Conservation (phyloP, 2,329 filamentous ascomycete genomes). For the Arthrobotrys iridis region DNA sequence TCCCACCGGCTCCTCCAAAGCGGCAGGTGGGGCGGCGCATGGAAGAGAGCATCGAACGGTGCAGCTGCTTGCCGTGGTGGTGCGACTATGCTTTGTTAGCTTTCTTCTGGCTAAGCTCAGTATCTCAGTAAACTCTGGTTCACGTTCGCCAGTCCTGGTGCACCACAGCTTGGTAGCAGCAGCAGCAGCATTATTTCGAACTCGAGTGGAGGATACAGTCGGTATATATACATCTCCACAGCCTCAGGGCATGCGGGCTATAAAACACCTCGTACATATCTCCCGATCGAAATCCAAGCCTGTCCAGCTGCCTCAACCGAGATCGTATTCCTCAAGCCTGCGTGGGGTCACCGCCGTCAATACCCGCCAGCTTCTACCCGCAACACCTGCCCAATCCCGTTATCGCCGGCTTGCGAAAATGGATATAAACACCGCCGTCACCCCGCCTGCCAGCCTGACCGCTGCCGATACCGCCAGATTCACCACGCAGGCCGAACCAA, state of each 20-base stretch:
- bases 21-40: slow-evolving; percentile 45
- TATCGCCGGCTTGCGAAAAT: slow-evolving; percentile 23
- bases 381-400: slow-evolving; percentile 42
- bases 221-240: neutral
- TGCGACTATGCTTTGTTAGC: neutral
- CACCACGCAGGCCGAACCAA: slow-evolving; percentile 42
- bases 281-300: slow-evolving; percentile 6
- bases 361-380: slow-evolving; percentile 18
- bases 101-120: too few species aligned
- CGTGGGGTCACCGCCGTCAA: slow-evolving; percentile 32
- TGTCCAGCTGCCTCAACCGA: slow-evolving; percentile 3
- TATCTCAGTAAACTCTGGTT: too few species aligned
- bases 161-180: too few species aligned
- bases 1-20: slow-evolving; percentile 38
- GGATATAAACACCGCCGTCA: slow-evolving; percentile 39
- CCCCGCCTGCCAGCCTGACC: slow-evolving; percentile 3
- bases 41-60: slow-evolving; percentile 1
- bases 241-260: slow-evolving; percentile 28
- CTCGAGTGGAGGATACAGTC: neutral
- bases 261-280: slow-evolving; percentile 52
- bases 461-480: slow-evolving; percentile 43
- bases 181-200: too few species aligned
- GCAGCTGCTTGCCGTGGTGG: neutral
- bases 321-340: neutral
- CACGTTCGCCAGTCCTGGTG: too few species aligned